phyloP scores from a whole-genome alignment of 768 basidiomycete genomes.

The Suillus placidus region DNA sequence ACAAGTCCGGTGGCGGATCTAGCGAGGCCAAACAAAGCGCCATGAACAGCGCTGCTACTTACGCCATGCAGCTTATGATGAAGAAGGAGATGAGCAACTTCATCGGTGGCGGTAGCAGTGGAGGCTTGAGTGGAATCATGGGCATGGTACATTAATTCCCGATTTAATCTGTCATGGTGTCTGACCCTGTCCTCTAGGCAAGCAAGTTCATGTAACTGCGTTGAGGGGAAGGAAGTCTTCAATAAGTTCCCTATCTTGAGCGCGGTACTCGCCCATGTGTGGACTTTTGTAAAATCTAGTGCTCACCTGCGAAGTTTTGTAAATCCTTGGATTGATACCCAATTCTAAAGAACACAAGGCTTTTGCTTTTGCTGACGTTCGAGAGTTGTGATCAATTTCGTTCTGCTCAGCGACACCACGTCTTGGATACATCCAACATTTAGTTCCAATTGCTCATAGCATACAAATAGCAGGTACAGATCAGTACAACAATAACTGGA shows the following conservation, averaged over 20 bases:
- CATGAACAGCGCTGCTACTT: constrained; percentile 84
- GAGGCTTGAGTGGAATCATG: constrained; percentile 65
- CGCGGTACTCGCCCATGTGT: not conserved
- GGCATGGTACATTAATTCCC: constrained; percentile 51
- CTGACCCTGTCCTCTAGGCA: constrained; percentile 24
- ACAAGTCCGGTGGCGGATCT: constrained; percentile 55
- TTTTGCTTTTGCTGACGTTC: not conserved
- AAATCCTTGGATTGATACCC: not conserved
- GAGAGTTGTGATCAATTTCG: not conserved
- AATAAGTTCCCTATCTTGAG: not conserved
- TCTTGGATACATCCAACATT: not conserved
- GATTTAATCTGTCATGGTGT: constrained; percentile 6
- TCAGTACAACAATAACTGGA: not conserved
- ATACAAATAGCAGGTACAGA: not conserved
- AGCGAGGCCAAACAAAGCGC: constrained; percentile 77
- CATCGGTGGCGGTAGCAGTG: constrained; percentile 66
- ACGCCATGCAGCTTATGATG: constrained; percentile 80
- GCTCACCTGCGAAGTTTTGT: not conserved
- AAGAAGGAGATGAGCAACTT: constrained; percentile 61
- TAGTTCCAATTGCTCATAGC: not conserved
- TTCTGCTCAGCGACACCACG: not conserved
- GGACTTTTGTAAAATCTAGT: constrained; percentile 1
- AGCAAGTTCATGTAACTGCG: constrained; percentile 32
- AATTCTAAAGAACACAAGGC: not conserved
- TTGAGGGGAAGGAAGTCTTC: not conserved